Conservation (phyloP, 2,329 filamentous ascomycete species). For the Cladobotryum mycophilum region DNA sequence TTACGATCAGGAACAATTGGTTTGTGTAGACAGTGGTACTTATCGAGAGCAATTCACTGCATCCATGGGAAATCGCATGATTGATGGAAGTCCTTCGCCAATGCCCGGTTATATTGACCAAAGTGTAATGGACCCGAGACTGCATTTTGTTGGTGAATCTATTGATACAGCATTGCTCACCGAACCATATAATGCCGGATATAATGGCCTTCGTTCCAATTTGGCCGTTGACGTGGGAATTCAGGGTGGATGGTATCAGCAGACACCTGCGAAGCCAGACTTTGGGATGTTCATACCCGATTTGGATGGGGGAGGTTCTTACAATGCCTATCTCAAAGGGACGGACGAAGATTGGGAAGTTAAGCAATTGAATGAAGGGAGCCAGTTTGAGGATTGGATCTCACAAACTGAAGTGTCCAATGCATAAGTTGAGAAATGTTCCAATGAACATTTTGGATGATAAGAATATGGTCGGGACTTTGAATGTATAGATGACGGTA, state of each 20-base stretch:
- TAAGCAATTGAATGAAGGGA: conserved; percentile 25
- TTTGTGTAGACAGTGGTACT: background rate
- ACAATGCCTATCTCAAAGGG: conserved; percentile 27
- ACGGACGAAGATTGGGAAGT: conserved; percentile 30
- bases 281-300: conserved; percentile 11
- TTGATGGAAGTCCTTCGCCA: background rate
- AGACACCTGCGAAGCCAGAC: background rate
- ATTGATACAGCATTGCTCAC: conserved; percentile 14
- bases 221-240: background rate
- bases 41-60: background rate
- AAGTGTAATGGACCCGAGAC: background rate
- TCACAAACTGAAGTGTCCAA: conserved; percentile 1
- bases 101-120: background rate
- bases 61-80: background rate
- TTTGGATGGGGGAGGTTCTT: conserved; percentile 12
- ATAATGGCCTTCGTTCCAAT: background rate
- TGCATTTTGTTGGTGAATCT: background rate
- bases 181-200: background rate
- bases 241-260: background rate
- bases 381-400: conserved; percentile 29
- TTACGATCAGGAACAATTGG: background rate
- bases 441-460: background rate
- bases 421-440: background rate
- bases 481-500: background rate
- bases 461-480: background rate